Conservation (phyloP, 768 basidiomycete species). For the Boletus rubropictus region DNA sequence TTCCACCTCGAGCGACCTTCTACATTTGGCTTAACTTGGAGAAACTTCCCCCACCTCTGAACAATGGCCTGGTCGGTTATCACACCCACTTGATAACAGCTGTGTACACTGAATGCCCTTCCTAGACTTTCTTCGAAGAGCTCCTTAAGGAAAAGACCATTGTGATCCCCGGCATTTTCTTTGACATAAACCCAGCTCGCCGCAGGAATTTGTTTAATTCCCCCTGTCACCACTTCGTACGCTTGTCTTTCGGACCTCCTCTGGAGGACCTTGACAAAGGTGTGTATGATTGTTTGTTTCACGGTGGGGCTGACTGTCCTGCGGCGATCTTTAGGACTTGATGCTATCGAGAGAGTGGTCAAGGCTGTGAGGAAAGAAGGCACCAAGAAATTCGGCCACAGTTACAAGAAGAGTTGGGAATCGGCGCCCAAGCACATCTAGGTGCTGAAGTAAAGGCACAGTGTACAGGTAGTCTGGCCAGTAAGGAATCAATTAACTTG, state of each 20-base stretch:
- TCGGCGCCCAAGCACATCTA: constrained; percentile 24
- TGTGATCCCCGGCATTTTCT: constrained; percentile 88
- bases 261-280: constrained; percentile 76
- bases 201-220: constrained; percentile 86
- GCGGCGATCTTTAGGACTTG: constrained; percentile 47
- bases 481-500: not conserved
- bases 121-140: constrained; percentile 88
- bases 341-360: constrained; percentile 79
- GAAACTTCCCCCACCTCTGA: constrained; percentile 71
- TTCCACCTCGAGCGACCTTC: constrained; percentile 80
- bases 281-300: constrained; percentile 17
- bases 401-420: constrained; percentile 57
- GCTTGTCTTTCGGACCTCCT: constrained; percentile 82
- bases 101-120: not conserved
- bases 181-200: constrained; percentile 72
- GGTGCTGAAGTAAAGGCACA: not conserved
- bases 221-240: constrained; percentile 85
- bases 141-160: constrained; percentile 86
- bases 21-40: constrained; percentile 93
- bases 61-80: constrained; percentile 71
- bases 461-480: not conserved
- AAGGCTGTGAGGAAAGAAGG: constrained; percentile 62
- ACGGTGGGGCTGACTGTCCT: not conserved
- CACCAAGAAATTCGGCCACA: constrained; percentile 60
- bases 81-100: not conserved